Evolutionary conservation across 2,329 filamentous ascomycete species (phyloP).

Genomic region (Aspergillus transmontanensis): DNA sequence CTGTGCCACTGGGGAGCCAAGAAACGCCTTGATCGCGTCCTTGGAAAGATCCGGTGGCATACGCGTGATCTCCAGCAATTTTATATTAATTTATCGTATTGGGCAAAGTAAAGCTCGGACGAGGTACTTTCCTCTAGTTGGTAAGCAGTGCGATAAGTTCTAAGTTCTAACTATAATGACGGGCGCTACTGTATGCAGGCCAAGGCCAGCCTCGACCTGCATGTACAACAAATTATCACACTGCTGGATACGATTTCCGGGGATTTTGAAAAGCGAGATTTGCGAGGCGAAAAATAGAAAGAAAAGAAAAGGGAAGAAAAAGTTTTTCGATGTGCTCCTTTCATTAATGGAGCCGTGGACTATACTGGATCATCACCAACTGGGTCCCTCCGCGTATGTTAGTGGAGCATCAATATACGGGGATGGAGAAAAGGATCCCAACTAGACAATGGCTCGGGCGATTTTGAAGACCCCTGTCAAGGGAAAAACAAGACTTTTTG

Average conservation of each 20-base stretch:
- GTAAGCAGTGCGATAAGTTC: conserved; percentile 2
- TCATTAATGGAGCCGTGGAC: neutral
- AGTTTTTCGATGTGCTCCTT: neutral
- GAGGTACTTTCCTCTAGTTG: neutral
- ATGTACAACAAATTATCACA: neutral
- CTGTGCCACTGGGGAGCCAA: neutral
- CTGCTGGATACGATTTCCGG: neutral
- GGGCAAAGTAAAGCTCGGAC: neutral
- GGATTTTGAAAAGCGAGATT: neutral
- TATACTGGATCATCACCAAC: neutral
- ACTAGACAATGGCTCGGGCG: neutral
- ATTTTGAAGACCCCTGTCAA: neutral
- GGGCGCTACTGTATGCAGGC: conserved; percentile 1
- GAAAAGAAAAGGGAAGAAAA: neutral
- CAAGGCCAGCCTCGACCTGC: neutral
- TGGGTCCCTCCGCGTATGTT: conserved; percentile 4
- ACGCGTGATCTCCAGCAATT: neutral
- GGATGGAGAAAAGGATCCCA: neutral
- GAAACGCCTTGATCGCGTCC: neutral
- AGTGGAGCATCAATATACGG: conserved; percentile 6
- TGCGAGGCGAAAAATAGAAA: neutral
- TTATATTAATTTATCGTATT: neutral
- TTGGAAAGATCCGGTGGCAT: neutral
- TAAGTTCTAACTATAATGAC: neutral
- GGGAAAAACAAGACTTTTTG: conserved; percentile 15